phyloP scores from a whole-genome alignment of 2,329 filamentous ascomycete genomes.

The Plectosphaerella cucumerina region DNA sequence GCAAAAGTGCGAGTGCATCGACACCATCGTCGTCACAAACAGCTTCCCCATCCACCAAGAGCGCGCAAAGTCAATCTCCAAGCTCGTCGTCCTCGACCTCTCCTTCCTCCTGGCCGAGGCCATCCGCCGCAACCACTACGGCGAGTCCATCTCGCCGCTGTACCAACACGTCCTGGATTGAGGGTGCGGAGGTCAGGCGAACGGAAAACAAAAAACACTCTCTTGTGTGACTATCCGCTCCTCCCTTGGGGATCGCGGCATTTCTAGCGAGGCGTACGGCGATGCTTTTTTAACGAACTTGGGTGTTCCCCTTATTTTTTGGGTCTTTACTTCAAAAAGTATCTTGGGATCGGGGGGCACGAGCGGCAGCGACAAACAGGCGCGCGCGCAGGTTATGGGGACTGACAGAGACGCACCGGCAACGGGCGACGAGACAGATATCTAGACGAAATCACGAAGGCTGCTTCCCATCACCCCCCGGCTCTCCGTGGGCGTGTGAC shows the following conservation, averaged over 20 bases:
- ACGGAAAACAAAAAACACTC: background rate
- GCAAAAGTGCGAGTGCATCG: conserved; percentile 88
- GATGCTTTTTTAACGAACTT: background rate
- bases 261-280: conserved; percentile 31
- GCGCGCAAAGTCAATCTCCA: conserved; percentile 66
- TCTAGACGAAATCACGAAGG: background rate
- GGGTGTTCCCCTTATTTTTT: no score
- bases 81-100: conserved; percentile 85
- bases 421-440: background rate
- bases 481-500: background rate
- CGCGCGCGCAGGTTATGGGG: background rate
- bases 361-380: no score
- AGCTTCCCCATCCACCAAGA: conserved; percentile 86
- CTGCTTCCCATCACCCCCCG: background rate
- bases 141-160: conserved; percentile 71
- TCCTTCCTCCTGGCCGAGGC: conserved; percentile 86
- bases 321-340: conserved; percentile 1
- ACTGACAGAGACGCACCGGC: background rate
- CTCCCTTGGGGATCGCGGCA: background rate
- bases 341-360: conserved; percentile 1
- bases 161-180: conserved; percentile 65
- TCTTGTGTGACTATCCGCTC: background rate
- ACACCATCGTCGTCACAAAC: conserved; percentile 92
- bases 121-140: conserved; percentile 93
- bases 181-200: conserved; percentile 6